These are phyloP conservation scores for Prorocentrum cordatum DNA, from an alignment of 169 alveolate genomes.

Conservation along the genomic window DNA sequence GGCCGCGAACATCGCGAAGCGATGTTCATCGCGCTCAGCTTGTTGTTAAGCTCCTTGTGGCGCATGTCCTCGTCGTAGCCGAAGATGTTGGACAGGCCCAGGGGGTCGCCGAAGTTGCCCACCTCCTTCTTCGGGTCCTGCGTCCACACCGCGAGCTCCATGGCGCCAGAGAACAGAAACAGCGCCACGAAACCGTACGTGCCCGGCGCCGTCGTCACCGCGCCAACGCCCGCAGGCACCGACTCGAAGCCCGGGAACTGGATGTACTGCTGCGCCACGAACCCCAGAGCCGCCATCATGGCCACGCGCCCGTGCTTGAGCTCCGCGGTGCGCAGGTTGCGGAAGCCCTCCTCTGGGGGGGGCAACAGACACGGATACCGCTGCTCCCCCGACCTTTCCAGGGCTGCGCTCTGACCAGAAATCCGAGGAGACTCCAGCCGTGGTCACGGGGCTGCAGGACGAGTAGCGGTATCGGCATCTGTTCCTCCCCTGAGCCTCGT, in stretches of 20 bases:
- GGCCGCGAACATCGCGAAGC: constrained; percentile 4
- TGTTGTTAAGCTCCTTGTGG: neutral
- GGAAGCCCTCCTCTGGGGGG: neutral
- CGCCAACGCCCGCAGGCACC: neutral
- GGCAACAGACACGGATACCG: no score
- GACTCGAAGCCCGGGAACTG: neutral
- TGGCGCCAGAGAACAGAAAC: neutral
- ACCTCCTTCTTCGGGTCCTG: neutral
- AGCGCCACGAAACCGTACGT: constrained; percentile 23
- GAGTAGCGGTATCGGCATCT: no score
- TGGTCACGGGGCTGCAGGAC: no score
- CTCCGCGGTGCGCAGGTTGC: neutral
- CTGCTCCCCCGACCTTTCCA: no score
- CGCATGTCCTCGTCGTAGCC: neutral
- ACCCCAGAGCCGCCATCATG: constrained; percentile 4
- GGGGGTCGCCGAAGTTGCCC: neutral
- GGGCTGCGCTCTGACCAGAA: no score
- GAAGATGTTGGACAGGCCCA: neutral
- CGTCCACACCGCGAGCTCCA: constrained; percentile 5
- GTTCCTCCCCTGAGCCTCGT: no score
- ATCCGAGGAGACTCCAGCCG: no score
- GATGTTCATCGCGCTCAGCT: no score
- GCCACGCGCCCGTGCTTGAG: neutral
- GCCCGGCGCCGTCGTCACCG: constrained; percentile 18
- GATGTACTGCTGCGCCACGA: neutral